phyloP scores from a whole-genome alignment of 1,139 yeast genomes.

The Pichiaceae sp. region DNA sequence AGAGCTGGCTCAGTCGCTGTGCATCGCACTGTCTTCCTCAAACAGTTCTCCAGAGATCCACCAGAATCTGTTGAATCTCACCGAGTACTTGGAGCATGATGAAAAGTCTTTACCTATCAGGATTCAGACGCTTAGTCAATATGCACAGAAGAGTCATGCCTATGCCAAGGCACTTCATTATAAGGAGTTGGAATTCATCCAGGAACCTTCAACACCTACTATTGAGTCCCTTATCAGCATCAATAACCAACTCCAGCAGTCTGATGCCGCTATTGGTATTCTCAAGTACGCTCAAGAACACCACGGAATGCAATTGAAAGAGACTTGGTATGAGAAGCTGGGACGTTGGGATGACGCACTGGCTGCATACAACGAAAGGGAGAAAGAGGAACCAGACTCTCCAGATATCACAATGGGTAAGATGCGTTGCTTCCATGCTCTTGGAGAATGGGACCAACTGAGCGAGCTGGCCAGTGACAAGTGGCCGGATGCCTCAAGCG shows the following conservation, averaged over 20 bases:
- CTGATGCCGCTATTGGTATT: constrained; percentile 97
- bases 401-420: constrained; percentile 92
- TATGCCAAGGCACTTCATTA: constrained; percentile 96
- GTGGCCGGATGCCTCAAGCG: constrained; percentile 71
- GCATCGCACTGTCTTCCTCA: constrained; percentile 81
- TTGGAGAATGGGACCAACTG: constrained; percentile 96
- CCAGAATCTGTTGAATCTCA: constrained; percentile 79
- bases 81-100: constrained; percentile 97
- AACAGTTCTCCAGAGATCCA: constrained; percentile 95
- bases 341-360: constrained; percentile 99
- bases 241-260: constrained; percentile 89
- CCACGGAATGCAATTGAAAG: constrained; percentile 86
- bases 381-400: constrained; percentile 44
- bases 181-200: constrained; percentile 89
- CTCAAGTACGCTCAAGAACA: constrained; percentile 92
- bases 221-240: constrained; percentile 88
- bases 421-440: constrained; percentile 94
- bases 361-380: constrained; percentile 75
- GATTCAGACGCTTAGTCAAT: constrained; percentile 79
- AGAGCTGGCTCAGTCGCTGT: constrained; percentile 77
- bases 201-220: constrained; percentile 86
- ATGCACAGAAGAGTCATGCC: constrained; percentile 94
- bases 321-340: constrained; percentile 94
- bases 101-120: constrained; percentile 90
- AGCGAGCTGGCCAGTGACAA: constrained; percentile 79